Evolutionary conservation across 2,329 filamentous ascomycete species (phyloP).

Genomic region (Colletotrichum tanaceti): DNA sequence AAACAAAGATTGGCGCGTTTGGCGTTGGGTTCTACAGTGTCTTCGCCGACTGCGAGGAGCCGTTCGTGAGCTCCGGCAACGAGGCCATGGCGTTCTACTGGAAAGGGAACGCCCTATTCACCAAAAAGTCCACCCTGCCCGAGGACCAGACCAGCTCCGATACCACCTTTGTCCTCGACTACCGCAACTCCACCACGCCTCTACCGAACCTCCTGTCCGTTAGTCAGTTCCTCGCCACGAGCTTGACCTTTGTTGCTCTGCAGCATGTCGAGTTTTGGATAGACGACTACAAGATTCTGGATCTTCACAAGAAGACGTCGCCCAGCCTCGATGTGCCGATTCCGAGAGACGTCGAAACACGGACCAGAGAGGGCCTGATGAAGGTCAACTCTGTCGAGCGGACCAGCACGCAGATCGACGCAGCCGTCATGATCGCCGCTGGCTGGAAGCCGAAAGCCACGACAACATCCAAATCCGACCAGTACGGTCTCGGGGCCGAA

Average conservation of each 20-base stretch:
- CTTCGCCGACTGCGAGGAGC: slow-evolving; percentile 97
- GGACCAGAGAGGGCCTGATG: slow-evolving; percentile 90
- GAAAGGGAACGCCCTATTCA: slow-evolving; percentile 98
- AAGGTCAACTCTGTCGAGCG: slow-evolving; percentile 82
- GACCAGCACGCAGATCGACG: slow-evolving; percentile 92
- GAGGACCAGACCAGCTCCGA: slow-evolving; percentile 73
- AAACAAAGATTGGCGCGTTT: slow-evolving; percentile 98
- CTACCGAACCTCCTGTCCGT: slow-evolving; percentile 87
- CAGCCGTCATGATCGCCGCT: slow-evolving; percentile 86
- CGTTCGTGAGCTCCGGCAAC: slow-evolving; percentile 91
- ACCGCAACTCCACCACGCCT: slow-evolving; percentile 87
- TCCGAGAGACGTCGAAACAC: slow-evolving; percentile 82
- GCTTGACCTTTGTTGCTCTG: slow-evolving; percentile 93
- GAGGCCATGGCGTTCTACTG: slow-evolving; percentile 99
- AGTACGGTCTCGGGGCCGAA: slow-evolving; percentile 63
- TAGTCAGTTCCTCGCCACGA: slow-evolving; percentile 92
- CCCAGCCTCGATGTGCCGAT: slow-evolving; percentile 78
- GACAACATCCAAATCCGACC: slow-evolving; percentile 58
- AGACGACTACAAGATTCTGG: slow-evolving; percentile 85
- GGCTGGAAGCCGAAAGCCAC: slow-evolving; percentile 78
- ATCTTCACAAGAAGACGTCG: slow-evolving; percentile 85
- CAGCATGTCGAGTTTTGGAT: slow-evolving; percentile 90
- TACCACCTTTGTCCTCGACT: slow-evolving; percentile 95
- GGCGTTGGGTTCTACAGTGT: slow-evolving; percentile 99
- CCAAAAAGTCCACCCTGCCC: slow-evolving; percentile 82